Percentiles rank a stretch among this genome's conserved stretches.
Evolutionary conservation across 257 asterid genomes (phyloP).

Genomic region (Solanum ossicruentum): DNA sequence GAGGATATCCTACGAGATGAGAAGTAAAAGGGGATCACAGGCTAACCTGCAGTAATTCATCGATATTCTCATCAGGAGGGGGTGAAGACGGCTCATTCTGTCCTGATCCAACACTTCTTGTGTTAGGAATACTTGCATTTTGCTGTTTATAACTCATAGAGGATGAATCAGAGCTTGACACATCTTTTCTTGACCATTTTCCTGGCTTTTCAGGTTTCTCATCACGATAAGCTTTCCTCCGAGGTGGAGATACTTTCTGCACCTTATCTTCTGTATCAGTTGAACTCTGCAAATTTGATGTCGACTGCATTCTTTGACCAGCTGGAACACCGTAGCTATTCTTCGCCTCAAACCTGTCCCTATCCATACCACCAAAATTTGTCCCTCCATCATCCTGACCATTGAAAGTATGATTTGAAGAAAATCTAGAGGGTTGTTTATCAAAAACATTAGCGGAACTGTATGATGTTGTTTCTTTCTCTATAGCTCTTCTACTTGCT

Average conservation of each 20-base stretch:
- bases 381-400: slow-evolving; percentile 44
- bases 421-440: slow-evolving; percentile 33
- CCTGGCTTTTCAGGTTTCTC: slow-evolving; percentile 57
- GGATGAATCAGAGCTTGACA: slow-evolving; percentile 23
- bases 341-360: slow-evolving; percentile 40
- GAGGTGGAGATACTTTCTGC: slow-evolving; percentile 77
- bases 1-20: background rate
- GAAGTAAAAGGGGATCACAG: background rate
- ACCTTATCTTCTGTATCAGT: slow-evolving; percentile 54
- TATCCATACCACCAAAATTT: slow-evolving; percentile 28
- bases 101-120: slow-evolving; percentile 24
- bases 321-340: slow-evolving; percentile 27
- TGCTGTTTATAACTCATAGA: slow-evolving; percentile 43
- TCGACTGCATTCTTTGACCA: background rate
- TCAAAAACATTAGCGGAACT: slow-evolving; percentile 36
- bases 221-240: slow-evolving; percentile 51
- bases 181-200: slow-evolving; percentile 41
- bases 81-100: slow-evolving; percentile 21
- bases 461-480: slow-evolving; percentile 49
- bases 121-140: slow-evolving; percentile 21
- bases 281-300: background rate
- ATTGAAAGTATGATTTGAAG: slow-evolving; percentile 32
- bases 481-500: slow-evolving; percentile 35
- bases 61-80: slow-evolving; percentile 51
- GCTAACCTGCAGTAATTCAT: slow-evolving; percentile 89